Conservation (phyloP, 2,329 filamentous ascomycete genomes). For the Ophiocordyceps camponoti-rufipedis region DNA sequence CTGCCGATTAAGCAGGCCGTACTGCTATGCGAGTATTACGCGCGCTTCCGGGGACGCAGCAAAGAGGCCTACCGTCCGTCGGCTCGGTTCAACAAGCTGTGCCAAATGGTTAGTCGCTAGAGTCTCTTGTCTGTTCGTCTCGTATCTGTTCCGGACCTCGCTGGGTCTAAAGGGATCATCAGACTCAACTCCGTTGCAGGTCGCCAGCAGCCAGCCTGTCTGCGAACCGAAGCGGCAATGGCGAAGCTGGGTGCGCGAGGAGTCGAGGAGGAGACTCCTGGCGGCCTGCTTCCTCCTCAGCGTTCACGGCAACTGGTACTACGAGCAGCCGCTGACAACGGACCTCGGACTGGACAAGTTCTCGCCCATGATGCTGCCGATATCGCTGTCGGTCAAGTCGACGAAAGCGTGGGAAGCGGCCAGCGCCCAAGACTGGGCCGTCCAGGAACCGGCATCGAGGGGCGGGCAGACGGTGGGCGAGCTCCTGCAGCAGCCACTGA, state of each 20-base stretch:
- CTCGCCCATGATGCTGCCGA: slow-evolving; percentile 16
- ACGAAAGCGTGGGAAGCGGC: slow-evolving; percentile 30
- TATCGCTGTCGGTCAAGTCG: slow-evolving; percentile 27
- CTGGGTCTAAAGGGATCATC: not conserved
- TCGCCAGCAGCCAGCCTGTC: slow-evolving; percentile 15
- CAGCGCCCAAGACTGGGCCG: slow-evolving; percentile 26
- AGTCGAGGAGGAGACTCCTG: slow-evolving; percentile 34
- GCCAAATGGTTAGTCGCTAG: slow-evolving; percentile 32
- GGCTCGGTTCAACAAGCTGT: slow-evolving; percentile 28
- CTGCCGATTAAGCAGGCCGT: slow-evolving; percentile 33
- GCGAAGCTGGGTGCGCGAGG: slow-evolving; percentile 32
- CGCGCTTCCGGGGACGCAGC: slow-evolving; percentile 33
- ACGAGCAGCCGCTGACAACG: slow-evolving; percentile 25
- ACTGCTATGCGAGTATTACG: slow-evolving; percentile 35
- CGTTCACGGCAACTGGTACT: slow-evolving; percentile 34
- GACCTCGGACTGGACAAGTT: slow-evolving; percentile 18
- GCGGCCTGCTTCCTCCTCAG: slow-evolving; percentile 38
- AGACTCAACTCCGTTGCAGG: slow-evolving; percentile 18
- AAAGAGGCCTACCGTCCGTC: slow-evolving; percentile 28
- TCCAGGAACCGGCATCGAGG: slow-evolving; percentile 11
- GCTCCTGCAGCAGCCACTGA: slow-evolving; percentile 15
- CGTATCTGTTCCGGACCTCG: slow-evolving; percentile 3
- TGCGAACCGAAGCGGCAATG: slow-evolving; percentile 16
- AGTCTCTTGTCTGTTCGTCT: not conserved
- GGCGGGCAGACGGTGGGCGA: slow-evolving; percentile 9